phyloP scores from a whole-genome alignment of 257 asterid species.

The Capsicum baccatum region DNA sequence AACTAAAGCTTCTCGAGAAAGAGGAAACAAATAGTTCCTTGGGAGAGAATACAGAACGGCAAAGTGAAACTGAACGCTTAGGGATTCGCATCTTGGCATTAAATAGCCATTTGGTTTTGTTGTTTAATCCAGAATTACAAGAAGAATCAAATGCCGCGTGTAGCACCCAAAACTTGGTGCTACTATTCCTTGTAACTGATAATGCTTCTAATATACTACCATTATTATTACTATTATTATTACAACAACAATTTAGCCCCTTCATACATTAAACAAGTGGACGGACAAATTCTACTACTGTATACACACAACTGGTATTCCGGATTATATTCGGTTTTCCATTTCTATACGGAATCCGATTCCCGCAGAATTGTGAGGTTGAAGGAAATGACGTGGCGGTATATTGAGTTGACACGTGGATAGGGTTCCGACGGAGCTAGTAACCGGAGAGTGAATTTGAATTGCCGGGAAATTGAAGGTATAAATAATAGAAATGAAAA shows the following conservation, averaged over 20 bases:
- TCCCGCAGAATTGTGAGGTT: not conserved
- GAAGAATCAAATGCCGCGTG: constrained; percentile 21
- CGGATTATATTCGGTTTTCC: constrained; percentile 14
- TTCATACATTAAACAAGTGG: constrained; percentile 15
- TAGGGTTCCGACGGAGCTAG: not conserved
- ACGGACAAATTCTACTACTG: not conserved
- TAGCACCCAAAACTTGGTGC: not conserved
- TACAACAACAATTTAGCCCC: constrained; percentile 15
- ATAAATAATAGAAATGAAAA: too few species aligned
- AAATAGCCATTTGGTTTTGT: constrained; percentile 49
- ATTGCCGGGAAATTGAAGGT: not conserved
- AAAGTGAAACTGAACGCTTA: constrained; percentile 59
- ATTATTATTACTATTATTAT: not conserved
- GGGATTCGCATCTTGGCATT: constrained; percentile 67
- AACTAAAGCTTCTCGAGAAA: constrained; percentile 49
- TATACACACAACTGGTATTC: not conserved
- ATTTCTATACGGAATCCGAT: constrained; percentile 25
- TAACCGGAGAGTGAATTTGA: not conserved
- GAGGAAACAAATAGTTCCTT: constrained; percentile 26
- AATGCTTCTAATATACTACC: too few species aligned
- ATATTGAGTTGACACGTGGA: not conserved
- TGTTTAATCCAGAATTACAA: constrained; percentile 31
- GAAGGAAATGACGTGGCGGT: not conserved
- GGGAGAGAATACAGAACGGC: constrained; percentile 47
- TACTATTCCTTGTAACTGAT: too few species aligned